Evolutionary conservation across 352 stramenopile genomes (phyloP).

Genomic region (Salisapilia sapeloensis): DNA sequence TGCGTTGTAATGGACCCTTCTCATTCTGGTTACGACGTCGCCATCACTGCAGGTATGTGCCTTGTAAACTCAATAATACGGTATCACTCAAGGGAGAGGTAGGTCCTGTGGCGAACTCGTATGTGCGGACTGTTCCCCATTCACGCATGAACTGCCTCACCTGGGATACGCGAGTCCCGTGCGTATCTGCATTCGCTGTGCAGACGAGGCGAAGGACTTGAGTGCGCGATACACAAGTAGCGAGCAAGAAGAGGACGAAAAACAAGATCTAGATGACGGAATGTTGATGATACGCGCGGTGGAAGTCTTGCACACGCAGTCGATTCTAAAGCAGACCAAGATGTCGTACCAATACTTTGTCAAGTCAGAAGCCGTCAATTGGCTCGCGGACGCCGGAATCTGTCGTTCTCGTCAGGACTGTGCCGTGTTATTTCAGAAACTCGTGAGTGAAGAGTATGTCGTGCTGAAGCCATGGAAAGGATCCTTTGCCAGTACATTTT

Average conservation of each 20-base stretch:
- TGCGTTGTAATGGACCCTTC: constrained; percentile 50
- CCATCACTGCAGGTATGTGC: constrained; percentile 74
- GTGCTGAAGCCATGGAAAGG: constrained; percentile 33
- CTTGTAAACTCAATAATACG: too few relatives aligned
- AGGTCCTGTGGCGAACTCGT: constrained; percentile 58
- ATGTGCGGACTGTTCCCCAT: constrained; percentile 52
- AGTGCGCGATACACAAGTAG: too few relatives aligned
- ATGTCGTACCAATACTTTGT: constrained; percentile 75
- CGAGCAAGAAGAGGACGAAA: too few relatives aligned
- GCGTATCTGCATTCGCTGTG: constrained; percentile 58
- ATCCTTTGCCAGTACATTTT: constrained; percentile 38
- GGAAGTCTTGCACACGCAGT: constrained; percentile 46
- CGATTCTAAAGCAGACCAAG: constrained; percentile 49
- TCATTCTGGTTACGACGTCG: constrained; percentile 51
- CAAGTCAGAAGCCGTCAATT: constrained; percentile 70
- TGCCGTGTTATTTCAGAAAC: constrained; percentile 30
- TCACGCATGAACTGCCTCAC: constrained; percentile 26
- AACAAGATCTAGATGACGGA: too few relatives aligned
- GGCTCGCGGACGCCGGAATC: constrained; percentile 51
- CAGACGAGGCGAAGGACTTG: constrained; percentile 2
- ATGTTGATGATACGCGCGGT: constrained; percentile 36
- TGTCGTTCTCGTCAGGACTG: constrained; percentile 36
- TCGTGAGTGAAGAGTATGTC: constrained; percentile 59
- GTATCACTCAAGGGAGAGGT: too few relatives aligned
- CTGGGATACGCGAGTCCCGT: constrained; percentile 54